Conservation (phyloP, 2,329 filamentous ascomycete genomes). For the Elsinoe necatrix region DNA sequence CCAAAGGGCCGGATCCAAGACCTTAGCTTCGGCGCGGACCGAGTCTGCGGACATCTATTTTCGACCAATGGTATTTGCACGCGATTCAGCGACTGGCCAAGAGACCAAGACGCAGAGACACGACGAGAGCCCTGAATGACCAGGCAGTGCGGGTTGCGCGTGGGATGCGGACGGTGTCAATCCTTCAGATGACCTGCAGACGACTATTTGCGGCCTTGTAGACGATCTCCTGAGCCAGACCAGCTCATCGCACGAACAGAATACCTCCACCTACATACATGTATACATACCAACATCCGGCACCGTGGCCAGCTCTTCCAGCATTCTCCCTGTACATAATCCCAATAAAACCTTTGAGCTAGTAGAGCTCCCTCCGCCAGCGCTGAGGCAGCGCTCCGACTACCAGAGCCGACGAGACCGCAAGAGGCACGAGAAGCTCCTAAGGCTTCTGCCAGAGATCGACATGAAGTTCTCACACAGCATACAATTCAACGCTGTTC, state of each 20-base stretch:
- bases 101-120: constrained; percentile 7
- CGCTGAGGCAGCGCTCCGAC: constrained; percentile 6
- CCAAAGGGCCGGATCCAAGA: background rate
- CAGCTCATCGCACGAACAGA: background rate
- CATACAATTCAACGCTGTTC: constrained; percentile 98
- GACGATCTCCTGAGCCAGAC: background rate
- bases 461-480: constrained; percentile 99
- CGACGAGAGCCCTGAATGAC: background rate
- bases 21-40: background rate
- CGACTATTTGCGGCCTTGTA: background rate
- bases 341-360: constrained; percentile 21
- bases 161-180: constrained; percentile 1
- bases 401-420: constrained; percentile 16
- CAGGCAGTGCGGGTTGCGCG: background rate
- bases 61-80: constrained; percentile 8
- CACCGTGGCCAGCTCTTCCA: constrained; percentile 8
- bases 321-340: constrained; percentile 15
- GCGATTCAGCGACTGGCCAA: constrained; percentile 13
- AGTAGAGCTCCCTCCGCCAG: constrained; percentile 23
- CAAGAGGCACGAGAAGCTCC: constrained; percentile 49
- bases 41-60: background rate
- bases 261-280: background rate
- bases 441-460: constrained; percentile 62
- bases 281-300: constrained; percentile 1
- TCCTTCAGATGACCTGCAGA: background rate